Conservation (phyloP, 2,329 filamentous ascomycete genomes). For the Thermochaetoides dissita region DNA sequence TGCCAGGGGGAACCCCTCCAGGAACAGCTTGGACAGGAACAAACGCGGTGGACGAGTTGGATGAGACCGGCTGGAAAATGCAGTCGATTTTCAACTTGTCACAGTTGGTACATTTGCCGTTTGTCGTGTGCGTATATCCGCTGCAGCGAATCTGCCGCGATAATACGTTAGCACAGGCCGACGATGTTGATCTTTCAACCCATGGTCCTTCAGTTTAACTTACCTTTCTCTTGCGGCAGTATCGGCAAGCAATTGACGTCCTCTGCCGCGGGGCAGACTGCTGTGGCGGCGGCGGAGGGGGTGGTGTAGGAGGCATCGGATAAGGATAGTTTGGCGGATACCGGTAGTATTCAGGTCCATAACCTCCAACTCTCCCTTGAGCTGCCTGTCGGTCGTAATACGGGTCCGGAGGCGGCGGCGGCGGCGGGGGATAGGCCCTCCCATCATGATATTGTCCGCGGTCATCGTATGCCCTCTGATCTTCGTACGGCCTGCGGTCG, state of each 20-base stretch:
- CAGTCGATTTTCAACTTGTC: slow-evolving; percentile 49
- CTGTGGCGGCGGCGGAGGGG: slow-evolving; percentile 22
- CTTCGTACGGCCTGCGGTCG: slow-evolving; percentile 7
- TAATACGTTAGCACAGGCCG: slow-evolving; percentile 12
- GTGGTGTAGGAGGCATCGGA: slow-evolving; percentile 8
- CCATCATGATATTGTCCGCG: slow-evolving; percentile 1
- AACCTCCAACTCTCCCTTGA: slow-evolving; percentile 7
- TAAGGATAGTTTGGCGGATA: slow-evolving; percentile 18
- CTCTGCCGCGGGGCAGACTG: slow-evolving; percentile 43
- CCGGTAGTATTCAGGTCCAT: slow-evolving; percentile 16
- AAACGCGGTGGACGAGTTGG: slow-evolving; percentile 41
- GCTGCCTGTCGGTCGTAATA: slow-evolving; percentile 13
- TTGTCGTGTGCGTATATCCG: slow-evolving; percentile 43
- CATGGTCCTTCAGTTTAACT: slow-evolving; percentile 1
- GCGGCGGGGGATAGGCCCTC: not conserved
- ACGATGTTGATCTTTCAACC: not conserved
- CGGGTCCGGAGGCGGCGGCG: slow-evolving; percentile 4
- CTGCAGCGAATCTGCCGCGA: slow-evolving; percentile 42
- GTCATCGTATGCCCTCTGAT: not conserved
- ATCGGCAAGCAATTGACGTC: slow-evolving; percentile 46
- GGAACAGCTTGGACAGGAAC: slow-evolving; percentile 44
- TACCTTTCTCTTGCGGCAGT: slow-evolving; percentile 49
- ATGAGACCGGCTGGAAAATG: slow-evolving; percentile 46
- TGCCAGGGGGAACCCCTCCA: slow-evolving; percentile 43
- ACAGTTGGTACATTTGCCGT: slow-evolving; percentile 47